Evolutionary conservation across 352 stramenopile genomes (phyloP), one percentile per base, ranked within the genome.

Genomic region (Plasmopara muralis): DNA sequence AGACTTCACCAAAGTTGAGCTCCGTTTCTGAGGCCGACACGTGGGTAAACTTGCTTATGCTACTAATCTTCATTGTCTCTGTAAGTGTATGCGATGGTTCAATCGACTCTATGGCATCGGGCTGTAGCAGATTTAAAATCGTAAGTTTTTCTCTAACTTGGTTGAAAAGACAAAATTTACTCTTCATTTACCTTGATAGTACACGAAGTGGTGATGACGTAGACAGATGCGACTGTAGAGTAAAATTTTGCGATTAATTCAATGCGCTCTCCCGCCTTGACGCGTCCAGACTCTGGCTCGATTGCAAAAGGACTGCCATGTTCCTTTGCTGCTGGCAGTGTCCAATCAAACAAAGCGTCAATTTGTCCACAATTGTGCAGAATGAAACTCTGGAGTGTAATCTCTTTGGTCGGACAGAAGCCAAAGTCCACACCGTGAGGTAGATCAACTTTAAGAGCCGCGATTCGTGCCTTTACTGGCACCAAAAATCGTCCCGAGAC

Each of bases 11-110:
- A 58, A 96, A 95, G 51, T 92, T 81, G 14, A 96, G 37, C 46
- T 88, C 70, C 1, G 56, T 74, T 47, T 95, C 84, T 0, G 83
- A 95, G 13, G 75, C 67, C 9, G 77, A 75, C 29, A 97, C 70
- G 64, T 96, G 75, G 41, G 85, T 82, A 62, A 91, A 97, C 57
- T 97, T 97, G 50, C 83, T 87, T 31, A 95, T 90, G 16, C 73
- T 76, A 52, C 75, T 92, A 44, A 95, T 70, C 59, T 96, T 96
- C 73, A 95, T 90, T 13, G 50, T 72, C 42, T 78, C 60, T 13
- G 82, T 66, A 7, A 60, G 45, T 31, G 66, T 43, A 10, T 68
- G 49, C 1, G 56, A 47, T 9, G 52, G 20, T 14, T 47, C 54
- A 18, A 70, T 65, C 1, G 60, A 50, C 9, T 72, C 57, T 1